Percentiles rank a stretch among this genome's conserved stretches.
These are phyloP conservation scores for Penicillium sp. DNA, from an alignment of 2,329 filamentous ascomycete genomes.

Conservation along the genomic window DNA sequence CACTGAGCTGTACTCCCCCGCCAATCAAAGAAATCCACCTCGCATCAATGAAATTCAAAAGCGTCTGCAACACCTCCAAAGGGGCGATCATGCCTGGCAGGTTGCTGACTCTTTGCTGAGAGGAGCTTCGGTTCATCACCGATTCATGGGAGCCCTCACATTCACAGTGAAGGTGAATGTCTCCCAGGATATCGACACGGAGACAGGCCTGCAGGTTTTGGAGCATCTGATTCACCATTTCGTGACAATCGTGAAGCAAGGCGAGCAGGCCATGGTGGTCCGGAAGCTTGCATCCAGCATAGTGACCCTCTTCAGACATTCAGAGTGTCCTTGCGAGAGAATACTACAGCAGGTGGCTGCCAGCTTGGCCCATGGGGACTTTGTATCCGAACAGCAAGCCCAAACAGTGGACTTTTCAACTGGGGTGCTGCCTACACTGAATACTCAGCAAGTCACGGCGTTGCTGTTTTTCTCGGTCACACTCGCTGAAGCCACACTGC, in stretches of 20 bases:
- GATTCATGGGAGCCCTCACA: slow-evolving; percentile 91
- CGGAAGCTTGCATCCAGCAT: slow-evolving; percentile 50
- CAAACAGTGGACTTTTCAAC: slow-evolving; percentile 32
- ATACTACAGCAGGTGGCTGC: slow-evolving; percentile 40
- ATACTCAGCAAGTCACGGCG: slow-evolving; percentile 36
- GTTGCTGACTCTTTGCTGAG: slow-evolving; percentile 75
- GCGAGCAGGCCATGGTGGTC: slow-evolving; percentile 44
- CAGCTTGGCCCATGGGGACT: slow-evolving; percentile 41
- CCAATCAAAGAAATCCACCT: slow-evolving; percentile 47
- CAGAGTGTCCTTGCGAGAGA: slow-evolving; percentile 40
- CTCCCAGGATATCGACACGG: slow-evolving; percentile 59
- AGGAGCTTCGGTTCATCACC: slow-evolving; percentile 67
- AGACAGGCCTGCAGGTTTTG: slow-evolving; percentile 38
- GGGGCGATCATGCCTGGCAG: slow-evolving; percentile 79
- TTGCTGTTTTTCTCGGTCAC: slow-evolving; percentile 43
- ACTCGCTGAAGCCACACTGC: slow-evolving; percentile 42
- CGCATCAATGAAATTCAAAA: slow-evolving; percentile 63
- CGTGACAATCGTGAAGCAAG: slow-evolving; percentile 40
- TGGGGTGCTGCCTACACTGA: slow-evolving; percentile 39
- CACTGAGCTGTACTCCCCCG: slow-evolving; percentile 43
- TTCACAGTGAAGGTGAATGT: slow-evolving; percentile 93
- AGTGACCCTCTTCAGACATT: slow-evolving; percentile 46
- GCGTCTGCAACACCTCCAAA: slow-evolving; percentile 75
- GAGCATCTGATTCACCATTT: slow-evolving; percentile 46
- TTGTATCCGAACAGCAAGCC: slow-evolving; percentile 37